Percentiles rank a stretch among this genome's conserved stretches.
phyloP scores from a whole-genome alignment of 192 early-diverging fungal species.

The Gryganskiella cystojenkinii region DNA sequence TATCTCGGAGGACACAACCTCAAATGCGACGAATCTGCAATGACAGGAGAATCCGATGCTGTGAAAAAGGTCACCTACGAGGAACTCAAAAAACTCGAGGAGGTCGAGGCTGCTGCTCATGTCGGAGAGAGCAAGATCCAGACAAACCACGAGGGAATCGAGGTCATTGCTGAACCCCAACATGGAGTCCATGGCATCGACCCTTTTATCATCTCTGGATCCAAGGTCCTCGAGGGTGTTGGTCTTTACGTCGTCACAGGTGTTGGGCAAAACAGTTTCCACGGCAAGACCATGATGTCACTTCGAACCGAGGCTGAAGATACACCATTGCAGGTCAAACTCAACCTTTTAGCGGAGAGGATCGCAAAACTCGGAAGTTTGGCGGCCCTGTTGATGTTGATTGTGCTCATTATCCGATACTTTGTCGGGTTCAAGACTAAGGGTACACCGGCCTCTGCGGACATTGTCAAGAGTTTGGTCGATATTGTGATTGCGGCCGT shows the following conservation, averaged over 20 bases:
- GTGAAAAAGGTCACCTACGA: slow-evolving; percentile 80
- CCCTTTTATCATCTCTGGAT: slow-evolving; percentile 94
- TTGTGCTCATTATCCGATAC: slow-evolving; percentile 90
- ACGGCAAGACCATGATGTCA: slow-evolving; percentile 90
- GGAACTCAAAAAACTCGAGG: slow-evolving; percentile 41
- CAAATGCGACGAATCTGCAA: slow-evolving; percentile 89
- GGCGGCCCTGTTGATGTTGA: slow-evolving; percentile 87
- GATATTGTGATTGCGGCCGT: slow-evolving; percentile 91
- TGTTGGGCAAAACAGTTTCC: slow-evolving; percentile 87
- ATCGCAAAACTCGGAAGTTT: slow-evolving; percentile 95
- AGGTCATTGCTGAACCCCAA: slow-evolving; percentile 27
- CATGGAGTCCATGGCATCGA: slow-evolving; percentile 50
- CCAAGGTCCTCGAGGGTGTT: slow-evolving; percentile 90
- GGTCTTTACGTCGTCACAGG: slow-evolving; percentile 87
- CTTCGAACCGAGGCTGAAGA: slow-evolving; percentile 85
- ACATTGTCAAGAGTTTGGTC: slow-evolving; percentile 73
- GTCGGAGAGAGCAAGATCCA: slow-evolving; percentile 27
- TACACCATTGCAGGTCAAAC: slow-evolving; percentile 94
- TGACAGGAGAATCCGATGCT: slow-evolving; percentile 95
- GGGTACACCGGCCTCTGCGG: slow-evolving; percentile 55
- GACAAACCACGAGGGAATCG: slow-evolving; percentile 35
- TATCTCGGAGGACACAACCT: slow-evolving; percentile 86
- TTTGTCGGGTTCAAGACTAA: slow-evolving; percentile 66
- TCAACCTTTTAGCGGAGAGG: slow-evolving; percentile 86
- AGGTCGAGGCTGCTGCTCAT: slow-evolving; percentile 10